Base-by-base conservation (phyloP, 1,139 yeast species). In the Pichia sp. region DNA sequence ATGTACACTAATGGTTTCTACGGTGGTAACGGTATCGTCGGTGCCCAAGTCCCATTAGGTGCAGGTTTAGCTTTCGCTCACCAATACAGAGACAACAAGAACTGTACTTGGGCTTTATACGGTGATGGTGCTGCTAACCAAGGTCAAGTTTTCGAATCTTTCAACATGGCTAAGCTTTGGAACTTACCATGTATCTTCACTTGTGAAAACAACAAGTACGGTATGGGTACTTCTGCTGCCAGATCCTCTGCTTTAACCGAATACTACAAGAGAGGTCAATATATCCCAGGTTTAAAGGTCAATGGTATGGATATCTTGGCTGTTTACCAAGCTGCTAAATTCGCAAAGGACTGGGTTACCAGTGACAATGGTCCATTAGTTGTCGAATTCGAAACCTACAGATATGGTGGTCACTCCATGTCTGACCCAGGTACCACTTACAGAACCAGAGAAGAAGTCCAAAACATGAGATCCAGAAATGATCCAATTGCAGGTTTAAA, bases 331-430 rank as follows among this genome's bases (percentile, higher is more conserved):
- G 99, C 96, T 51, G 87, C 97, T 62, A 88, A 85, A 73, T 93
- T 87, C 65, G 98, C 98, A 65, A 91, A 90, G 76, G 96, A 91
- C 70, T 93, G 96, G 96, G 78, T 89, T 69, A 77, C 86, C 52
- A 75, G 83, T 54, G 97, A 96, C 64, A 93, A 93, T 66, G 99
- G 99, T 53, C 99, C 99, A 56, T 74, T 93, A 61, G 96, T 93
- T 49, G 68, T 93, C 62, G 99, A 93, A 77, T 93, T 86, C 72
- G 97, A 91, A 76, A 93, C 99, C 60, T 93, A 93, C 76, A 85
- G 99, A 79, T 93, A 93, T 71, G 98, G 99, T 77, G 99, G 99
- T 69, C 99, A 93, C 81, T 93, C 99, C 61, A 93, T 93, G 98
- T 91, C 97, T 59, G 98, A 93, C 73, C 98, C 98, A 65, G 98